Conservation (phyloP, 257 asterid species). For the Solanum paucissectum region DNA sequence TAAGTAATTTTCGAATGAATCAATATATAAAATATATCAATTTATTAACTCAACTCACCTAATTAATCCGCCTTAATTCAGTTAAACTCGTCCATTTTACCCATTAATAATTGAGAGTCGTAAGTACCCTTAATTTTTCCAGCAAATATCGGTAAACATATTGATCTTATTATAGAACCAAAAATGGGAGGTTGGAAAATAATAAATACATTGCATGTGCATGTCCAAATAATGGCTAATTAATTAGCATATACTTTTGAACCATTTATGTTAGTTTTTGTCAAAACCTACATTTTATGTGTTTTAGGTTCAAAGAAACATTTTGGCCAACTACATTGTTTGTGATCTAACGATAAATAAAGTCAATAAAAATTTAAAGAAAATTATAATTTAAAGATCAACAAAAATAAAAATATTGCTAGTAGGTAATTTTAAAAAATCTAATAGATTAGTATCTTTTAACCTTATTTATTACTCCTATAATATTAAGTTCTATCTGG, state of each 20-base stretch:
- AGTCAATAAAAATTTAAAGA: background rate
- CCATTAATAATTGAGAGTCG: background rate
- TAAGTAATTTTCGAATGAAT: too few species aligned
- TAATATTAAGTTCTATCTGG: background rate
- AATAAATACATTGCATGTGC: background rate
- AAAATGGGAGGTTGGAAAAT: too few species aligned
- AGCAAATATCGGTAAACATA: background rate
- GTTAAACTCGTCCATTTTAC: background rate
- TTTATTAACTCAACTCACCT: too few species aligned
- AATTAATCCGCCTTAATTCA: background rate
- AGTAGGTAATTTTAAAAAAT: background rate
- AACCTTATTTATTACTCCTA: background rate
- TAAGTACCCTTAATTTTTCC: background rate
- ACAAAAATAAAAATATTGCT: background rate
- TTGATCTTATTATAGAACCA: background rate
- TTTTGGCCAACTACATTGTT: background rate
- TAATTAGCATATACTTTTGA: background rate
- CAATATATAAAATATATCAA: background rate
- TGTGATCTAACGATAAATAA: background rate
- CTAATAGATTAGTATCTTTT: too few species aligned
- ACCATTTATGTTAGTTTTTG: background rate
- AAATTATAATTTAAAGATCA: too few species aligned
- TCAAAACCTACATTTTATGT: background rate
- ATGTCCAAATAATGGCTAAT: background rate
- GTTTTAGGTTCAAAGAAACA: background rate